Base-by-base conservation (phyloP, 768 basidiomycete genomes). In the Podaxis mareebaensis region DNA sequence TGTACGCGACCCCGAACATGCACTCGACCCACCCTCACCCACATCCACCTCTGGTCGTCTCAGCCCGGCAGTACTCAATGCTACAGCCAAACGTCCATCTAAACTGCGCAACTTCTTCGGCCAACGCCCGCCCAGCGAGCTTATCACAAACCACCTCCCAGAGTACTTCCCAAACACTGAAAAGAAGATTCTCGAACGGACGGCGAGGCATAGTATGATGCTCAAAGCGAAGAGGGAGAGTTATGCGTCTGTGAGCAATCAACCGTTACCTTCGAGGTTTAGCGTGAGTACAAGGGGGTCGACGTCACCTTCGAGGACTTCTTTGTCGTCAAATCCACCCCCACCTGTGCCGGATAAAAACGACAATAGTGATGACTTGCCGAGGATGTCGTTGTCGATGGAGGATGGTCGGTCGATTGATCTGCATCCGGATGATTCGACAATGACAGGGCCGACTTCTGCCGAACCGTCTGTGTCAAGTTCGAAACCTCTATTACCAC, bases 71-170 rank as follows among this genome's bases (percentile, higher is more conserved):
- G 72, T 64, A 30, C 64, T 72, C n/a, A 77, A 63, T 66, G 76
- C 77, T 46, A 77, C 76, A 61, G 74, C 74, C 49, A 85, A 85
- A 68, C 78, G 81, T 8, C 85, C 88, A 3, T 84, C 85, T 22
- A 95, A 93, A 70, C 73, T 95, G 53, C 92, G 92, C 75, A 95
- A 95, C 80, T 99, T 99, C 81, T 96, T 98, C 68, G 97, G 96
- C 15, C 97, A 98, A 70, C 91, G 97, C 44, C 97, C 97, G 0
- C 96, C 97, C 0, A 94, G 92, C 76, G 97, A 99, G 75, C 87
- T 99, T 66, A 99, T 99, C 78, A 93, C 96, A 26, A 96, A 82
- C 6, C 96, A 99, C 72, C 76, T 99, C 56, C 88, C 91, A 20
- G 96, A 97, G 65, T 99, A 91, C 80, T 99, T 99, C 86, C 97